Evolutionary conservation across 495 filamentous ascomycete genomes (phyloP), one percentile per base, ranked within the genome.

Genomic region (Tuber melanosporum): DNA sequence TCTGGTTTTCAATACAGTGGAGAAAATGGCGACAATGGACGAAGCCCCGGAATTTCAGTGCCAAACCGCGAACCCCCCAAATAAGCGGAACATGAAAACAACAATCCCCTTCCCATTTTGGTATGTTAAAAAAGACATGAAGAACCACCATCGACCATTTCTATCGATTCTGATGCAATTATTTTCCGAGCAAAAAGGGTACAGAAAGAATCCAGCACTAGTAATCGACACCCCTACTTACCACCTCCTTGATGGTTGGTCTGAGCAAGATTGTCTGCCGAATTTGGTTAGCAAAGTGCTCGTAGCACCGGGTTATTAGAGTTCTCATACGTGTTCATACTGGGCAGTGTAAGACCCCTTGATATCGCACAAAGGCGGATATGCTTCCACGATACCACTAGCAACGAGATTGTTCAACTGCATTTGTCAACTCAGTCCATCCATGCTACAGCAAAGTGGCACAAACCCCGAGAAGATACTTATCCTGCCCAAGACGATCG

Each of bases 291-390:
- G 84, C 78, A 69, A 42, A 43, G 36, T 0, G 52, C 32, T 46
- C 43, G 32, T 52, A 20, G 42, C 26, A 2, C 39, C 10, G 52
- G 44, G 46, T 78, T 46, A 69, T 26, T 32, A 9, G 26, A 42
- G 19, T 73, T 71, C 8, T 15, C 92, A 88, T 86, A 95, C 93
- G 88, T 98, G 94, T 88, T 98, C 94, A 82, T 87, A 97, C 85
- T 98, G 94, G 78, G 94, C 94, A 32, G 94, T 97, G 84, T 95
- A 98, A 36, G 92, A 95, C 74, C 94, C 94, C 89, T 97, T 97
- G 86, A 93, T 90, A 87, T 98, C 94, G 76, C 91, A 90, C 70
- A 98, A 87, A 36, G 94, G 94, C 2, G 94, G 93, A 83, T 98
- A 97, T 62, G 91, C 90, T 84, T 97, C 92, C 39, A 98, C 92